Evolutionary conservation across 805 yeast species (phyloP).

Genomic region (Torulaspora microellipsoides): DNA sequence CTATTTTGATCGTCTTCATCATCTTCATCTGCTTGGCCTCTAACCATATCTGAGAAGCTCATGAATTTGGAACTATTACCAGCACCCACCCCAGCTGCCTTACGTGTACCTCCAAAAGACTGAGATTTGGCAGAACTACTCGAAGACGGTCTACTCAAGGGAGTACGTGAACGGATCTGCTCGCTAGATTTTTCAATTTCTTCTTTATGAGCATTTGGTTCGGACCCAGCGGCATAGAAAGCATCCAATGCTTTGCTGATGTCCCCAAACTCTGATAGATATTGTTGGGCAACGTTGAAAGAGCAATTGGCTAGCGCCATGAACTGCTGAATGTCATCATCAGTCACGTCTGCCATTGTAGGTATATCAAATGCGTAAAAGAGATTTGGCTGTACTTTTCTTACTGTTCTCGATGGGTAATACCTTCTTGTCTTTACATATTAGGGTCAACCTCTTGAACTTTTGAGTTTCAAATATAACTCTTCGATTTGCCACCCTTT

Average conservation of each 20-base stretch:
- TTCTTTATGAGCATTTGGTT: slow-evolving; percentile 5
- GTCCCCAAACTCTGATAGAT: slow-evolving; percentile 32
- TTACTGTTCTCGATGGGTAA: too few species aligned
- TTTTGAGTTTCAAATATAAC: too few species aligned
- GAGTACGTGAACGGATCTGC: slow-evolving; percentile 1
- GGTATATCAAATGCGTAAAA: background rate
- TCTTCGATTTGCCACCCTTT: slow-evolving; percentile 9
- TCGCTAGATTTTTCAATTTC: slow-evolving; percentile 4
- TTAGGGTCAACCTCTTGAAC: too few species aligned
- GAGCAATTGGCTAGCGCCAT: slow-evolving; percentile 38
- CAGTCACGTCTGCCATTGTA: slow-evolving; percentile 17
- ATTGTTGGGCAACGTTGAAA: slow-evolving; percentile 37
- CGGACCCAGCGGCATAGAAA: slow-evolving; percentile 23
- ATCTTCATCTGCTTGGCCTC: slow-evolving; percentile 37
- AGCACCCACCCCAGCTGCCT: slow-evolving; percentile 3
- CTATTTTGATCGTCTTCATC: slow-evolving; percentile 53
- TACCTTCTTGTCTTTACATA: too few species aligned
- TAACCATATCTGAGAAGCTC: slow-evolving; percentile 38
- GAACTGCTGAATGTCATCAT: slow-evolving; percentile 34
- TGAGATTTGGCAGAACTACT: slow-evolving; percentile 6
- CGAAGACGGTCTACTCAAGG: slow-evolving; percentile 10
- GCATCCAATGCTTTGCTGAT: slow-evolving; percentile 29
- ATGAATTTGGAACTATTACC: slow-evolving; percentile 32
- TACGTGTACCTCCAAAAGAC: slow-evolving; percentile 2
- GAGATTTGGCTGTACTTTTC: too few species aligned